phyloP scores from a whole-genome alignment of 2,329 filamentous ascomycete species.

The Mycosphaerella sp. region DNA sequence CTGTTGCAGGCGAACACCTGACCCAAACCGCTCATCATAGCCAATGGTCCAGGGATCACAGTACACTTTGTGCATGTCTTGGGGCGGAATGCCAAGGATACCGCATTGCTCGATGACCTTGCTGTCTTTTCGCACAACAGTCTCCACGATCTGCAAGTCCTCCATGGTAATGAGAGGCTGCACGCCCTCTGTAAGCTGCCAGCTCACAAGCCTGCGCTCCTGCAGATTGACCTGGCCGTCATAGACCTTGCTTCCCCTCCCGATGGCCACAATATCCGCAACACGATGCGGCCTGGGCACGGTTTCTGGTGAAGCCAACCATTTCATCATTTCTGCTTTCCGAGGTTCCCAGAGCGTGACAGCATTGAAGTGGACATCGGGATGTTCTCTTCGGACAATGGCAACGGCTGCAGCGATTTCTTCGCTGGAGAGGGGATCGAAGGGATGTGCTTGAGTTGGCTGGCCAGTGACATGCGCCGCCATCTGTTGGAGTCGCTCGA shows the following conservation, averaged over 20 bases:
- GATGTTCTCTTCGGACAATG: conserved; percentile 63
- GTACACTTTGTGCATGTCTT: conserved; percentile 93
- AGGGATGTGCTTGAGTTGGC: conserved; percentile 56
- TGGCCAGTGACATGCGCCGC: conserved; percentile 56
- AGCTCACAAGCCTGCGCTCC: conserved; percentile 60
- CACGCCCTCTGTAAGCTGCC: conserved; percentile 68
- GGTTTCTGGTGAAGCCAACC: conserved; percentile 61
- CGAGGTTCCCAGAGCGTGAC: conserved; percentile 78
- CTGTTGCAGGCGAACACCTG: conserved; percentile 72
- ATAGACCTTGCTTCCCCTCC: conserved; percentile 68
- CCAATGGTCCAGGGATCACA: conserved; percentile 97
- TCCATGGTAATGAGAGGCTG: conserved; percentile 93
- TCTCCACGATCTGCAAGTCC: conserved; percentile 75
- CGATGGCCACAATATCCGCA: conserved; percentile 79
- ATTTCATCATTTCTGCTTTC: conserved; percentile 75
- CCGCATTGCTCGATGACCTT: conserved; percentile 87
- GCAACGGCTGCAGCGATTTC: conserved; percentile 70
- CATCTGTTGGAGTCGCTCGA: conserved; percentile 39
- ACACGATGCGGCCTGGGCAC: conserved; percentile 60
- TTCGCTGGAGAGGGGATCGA: conserved; percentile 65
- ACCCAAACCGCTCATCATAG: conserved; percentile 85
- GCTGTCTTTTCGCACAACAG: conserved; percentile 66
- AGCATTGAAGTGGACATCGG: conserved; percentile 75
- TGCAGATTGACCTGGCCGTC: conserved; percentile 75
- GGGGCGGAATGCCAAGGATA: conserved; percentile 69